These are phyloP conservation scores for Calocera viscosa DNA, from an alignment of 768 basidiomycete species.

Conservation along the genomic window DNA sequence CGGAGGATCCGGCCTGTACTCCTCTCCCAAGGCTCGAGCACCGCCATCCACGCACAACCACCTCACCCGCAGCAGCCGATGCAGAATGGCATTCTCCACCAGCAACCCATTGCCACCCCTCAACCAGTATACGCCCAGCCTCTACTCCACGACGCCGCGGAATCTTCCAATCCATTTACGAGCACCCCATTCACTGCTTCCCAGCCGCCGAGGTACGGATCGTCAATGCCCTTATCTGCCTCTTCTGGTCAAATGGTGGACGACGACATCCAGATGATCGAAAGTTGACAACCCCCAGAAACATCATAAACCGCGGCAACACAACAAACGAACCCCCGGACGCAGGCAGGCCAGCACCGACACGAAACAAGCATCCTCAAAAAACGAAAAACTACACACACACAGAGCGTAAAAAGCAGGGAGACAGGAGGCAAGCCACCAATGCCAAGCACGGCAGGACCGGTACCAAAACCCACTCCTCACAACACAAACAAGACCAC, in stretches of 20 bases:
- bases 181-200: not conserved
- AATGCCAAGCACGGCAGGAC: constrained; percentile 15
- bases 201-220: not conserved
- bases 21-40: constrained; percentile 16
- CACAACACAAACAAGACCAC: constrained; percentile 48
- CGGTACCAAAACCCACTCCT: constrained; percentile 42
- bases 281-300: not conserved
- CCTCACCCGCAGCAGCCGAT: not conserved
- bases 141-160: constrained; percentile 16
- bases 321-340: constrained; percentile 32
- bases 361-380: constrained; percentile 40
- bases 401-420: not conserved
- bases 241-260: constrained; percentile 2
- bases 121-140: not conserved
- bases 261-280: constrained; percentile 9
- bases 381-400: constrained; percentile 35
- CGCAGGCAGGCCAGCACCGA: constrained; percentile 56
- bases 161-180: not conserved
- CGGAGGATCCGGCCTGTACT: constrained; percentile 45
- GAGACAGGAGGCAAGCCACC: not conserved
- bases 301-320: constrained; percentile 16
- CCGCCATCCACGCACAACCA: not conserved
- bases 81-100: constrained; percentile 5
- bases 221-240: not conserved
- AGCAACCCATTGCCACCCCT: not conserved